These are phyloP conservation scores for Grosmannia penicillata DNA, from an alignment of 2,329 filamentous ascomycete genomes.

Conservation along the genomic window DNA sequence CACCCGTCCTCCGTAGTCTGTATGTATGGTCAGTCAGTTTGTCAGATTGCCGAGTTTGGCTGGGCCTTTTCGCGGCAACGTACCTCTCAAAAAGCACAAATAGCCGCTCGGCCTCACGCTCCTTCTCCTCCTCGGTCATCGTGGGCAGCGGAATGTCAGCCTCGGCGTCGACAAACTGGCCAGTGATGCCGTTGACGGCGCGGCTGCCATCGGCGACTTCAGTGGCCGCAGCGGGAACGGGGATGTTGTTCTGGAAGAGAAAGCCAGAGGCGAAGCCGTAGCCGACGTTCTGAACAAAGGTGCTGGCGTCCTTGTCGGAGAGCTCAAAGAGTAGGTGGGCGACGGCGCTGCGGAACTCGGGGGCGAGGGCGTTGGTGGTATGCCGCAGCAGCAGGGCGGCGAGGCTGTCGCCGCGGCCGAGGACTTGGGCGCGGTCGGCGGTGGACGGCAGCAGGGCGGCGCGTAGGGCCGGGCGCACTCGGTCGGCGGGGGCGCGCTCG, in stretches of 20 bases:
- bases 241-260: conserved; percentile 69
- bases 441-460: conserved; percentile 58
- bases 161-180: conserved; percentile 62
- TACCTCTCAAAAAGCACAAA: conserved; percentile 86
- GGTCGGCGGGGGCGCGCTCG: conserved; percentile 44
- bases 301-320: conserved; percentile 63
- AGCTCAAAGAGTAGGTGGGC: conserved; percentile 75
- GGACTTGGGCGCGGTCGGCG: conserved; percentile 58
- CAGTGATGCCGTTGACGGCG: conserved; percentile 69
- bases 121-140: conserved; percentile 87
- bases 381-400: conserved; percentile 64
- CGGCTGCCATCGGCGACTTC: conserved; percentile 1
- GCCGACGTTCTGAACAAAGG: conserved; percentile 80
- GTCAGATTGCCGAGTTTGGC: neutral
- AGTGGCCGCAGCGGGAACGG: conserved; percentile 37
- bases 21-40: neutral
- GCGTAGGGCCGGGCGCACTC: conserved; percentile 48
- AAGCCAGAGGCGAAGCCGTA: conserved; percentile 91
- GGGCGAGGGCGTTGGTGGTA: conserved; percentile 57
- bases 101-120: conserved; percentile 74
- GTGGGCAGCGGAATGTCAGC: conserved; percentile 41
- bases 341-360: conserved; percentile 59
- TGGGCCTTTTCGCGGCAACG: conserved; percentile 9
- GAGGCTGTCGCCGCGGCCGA: conserved; percentile 62
- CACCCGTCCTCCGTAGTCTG: conserved; percentile 55